Percentiles rank a stretch among this genome's conserved stretches.
Conservation (phyloP, 352 stramenopile genomes). For the Pythium insidiosum region DNA sequence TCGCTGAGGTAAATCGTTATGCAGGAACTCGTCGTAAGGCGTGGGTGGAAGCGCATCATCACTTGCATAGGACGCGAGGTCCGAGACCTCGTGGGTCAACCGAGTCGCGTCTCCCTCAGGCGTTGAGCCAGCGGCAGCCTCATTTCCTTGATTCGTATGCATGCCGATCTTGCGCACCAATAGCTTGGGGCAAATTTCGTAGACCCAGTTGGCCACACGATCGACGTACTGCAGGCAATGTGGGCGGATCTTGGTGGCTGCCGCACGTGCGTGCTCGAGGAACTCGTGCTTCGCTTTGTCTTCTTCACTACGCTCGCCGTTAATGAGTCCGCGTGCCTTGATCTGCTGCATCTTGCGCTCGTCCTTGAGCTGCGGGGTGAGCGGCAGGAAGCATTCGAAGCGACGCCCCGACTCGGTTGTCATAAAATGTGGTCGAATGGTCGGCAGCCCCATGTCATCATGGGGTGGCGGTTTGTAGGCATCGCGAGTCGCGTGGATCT, state of each 20-base stretch:
- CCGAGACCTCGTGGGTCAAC: constrained; percentile 3
- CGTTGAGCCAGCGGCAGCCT: not conserved
- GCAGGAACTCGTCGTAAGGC: constrained; percentile 36
- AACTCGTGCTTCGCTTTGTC: constrained; percentile 18
- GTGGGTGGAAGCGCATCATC: constrained; percentile 24
- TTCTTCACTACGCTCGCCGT: constrained; percentile 2
- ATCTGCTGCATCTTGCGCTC: not conserved
- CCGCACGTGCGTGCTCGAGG: constrained; percentile 42
- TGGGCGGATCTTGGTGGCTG: constrained; percentile 41
- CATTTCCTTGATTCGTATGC: not conserved
- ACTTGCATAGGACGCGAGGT: constrained; percentile 7
- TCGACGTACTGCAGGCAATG: constrained; percentile 64
- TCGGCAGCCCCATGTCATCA: constrained; percentile 6
- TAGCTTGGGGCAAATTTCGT: constrained; percentile 54
- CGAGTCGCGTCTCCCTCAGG: not conserved
- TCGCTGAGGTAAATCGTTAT: constrained; percentile 31
- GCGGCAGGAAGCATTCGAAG: constrained; percentile 71
- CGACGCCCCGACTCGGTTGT: constrained; percentile 49
- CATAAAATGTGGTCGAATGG: constrained; percentile 50
- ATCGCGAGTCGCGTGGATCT: constrained; percentile 44
- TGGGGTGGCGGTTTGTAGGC: constrained; percentile 17
- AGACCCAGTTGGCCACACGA: constrained; percentile 35
- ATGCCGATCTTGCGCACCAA: constrained; percentile 47
- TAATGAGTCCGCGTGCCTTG: too few species aligned
- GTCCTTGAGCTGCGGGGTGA: constrained; percentile 5